These are phyloP conservation scores for Vitis rupestris DNA, from an alignment of 164 flowering plant genomes.

Conservation along the genomic window DNA sequence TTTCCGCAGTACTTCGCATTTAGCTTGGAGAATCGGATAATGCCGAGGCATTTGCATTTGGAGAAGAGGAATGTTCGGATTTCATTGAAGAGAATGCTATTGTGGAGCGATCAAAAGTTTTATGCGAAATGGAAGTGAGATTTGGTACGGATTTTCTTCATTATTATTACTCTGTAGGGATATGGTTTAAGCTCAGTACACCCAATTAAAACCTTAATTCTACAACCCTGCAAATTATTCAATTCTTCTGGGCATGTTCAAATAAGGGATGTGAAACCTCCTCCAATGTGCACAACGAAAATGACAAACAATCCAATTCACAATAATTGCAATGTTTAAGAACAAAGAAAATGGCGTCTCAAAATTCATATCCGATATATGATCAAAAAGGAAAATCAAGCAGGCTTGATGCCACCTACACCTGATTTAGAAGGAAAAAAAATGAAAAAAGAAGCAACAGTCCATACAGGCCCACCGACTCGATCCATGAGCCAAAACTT, in stretches of 20 bases:
- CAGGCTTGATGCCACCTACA: neutral
- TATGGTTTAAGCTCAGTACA: too few species aligned
- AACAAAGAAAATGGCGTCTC: neutral
- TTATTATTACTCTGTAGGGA: too few species aligned
- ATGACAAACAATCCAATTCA: neutral
- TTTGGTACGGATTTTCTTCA: neutral
- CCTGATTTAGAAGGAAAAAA: neutral
- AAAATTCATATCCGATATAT: neutral
- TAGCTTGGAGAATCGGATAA: constrained; percentile 53
- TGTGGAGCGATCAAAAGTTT: constrained; percentile 60
- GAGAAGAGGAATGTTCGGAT: constrained; percentile 45
- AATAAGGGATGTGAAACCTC: too few species aligned
- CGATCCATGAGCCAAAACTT: too few species aligned
- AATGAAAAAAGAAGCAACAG: neutral
- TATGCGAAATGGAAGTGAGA: constrained; percentile 59
- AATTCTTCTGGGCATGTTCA: too few species aligned
- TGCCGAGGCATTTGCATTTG: constrained; percentile 74
- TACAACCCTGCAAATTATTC: too few species aligned
- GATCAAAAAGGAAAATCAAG: neutral
- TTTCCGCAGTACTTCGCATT: constrained; percentile 74
- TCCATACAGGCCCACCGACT: neutral
- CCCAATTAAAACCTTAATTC: too few species aligned
- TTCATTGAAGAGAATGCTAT: constrained; percentile 57
- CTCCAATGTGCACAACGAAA: too few species aligned
- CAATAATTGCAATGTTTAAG: neutral